Evolutionary conservation across 495 filamentous ascomycete species (phyloP).

Genomic region (Aspergillus asperescens): DNA sequence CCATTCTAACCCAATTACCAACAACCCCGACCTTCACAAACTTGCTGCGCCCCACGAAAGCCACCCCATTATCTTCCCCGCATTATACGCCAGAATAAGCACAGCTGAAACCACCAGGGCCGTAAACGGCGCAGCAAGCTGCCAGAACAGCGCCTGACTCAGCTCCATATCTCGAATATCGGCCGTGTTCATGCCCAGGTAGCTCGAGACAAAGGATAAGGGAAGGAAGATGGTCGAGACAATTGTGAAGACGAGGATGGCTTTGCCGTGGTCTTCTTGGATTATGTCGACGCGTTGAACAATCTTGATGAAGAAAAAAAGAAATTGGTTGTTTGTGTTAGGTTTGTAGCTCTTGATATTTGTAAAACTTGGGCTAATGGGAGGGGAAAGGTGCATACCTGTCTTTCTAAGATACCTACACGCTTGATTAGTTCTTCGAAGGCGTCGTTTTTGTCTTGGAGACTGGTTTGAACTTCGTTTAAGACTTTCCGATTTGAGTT

Average conservation of each 20-base stretch:
- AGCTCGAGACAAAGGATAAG: conserved; percentile 31
- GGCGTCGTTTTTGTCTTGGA: no score
- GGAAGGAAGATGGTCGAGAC: conserved; percentile 47
- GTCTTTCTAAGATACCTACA: no score
- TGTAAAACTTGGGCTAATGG: no score
- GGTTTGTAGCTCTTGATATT: background rate
- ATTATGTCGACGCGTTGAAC: conserved; percentile 13
- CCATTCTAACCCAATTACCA: no score
- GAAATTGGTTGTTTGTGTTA: background rate
- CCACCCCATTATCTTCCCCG: background rate
- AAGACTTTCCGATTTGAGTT: no score
- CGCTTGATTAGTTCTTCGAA: no score
- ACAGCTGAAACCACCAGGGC: conserved; percentile 22
- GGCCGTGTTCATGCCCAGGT: conserved; percentile 45
- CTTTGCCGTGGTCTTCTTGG: conserved; percentile 22
- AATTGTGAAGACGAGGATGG: conserved; percentile 35
- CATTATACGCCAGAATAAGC: conserved; percentile 10
- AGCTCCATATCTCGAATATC: conserved; percentile 47
- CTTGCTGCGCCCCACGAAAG: no score
- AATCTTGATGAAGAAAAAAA: conserved; percentile 1
- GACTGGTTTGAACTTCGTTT: no score
- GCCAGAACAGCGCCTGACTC: conserved; percentile 48
- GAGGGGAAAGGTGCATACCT: no score
- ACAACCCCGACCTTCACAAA: no score
- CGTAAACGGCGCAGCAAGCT: conserved; percentile 40